phyloP scores from a whole-genome alignment of 306 rosid species.

The Styphnolobium japonicum region DNA sequence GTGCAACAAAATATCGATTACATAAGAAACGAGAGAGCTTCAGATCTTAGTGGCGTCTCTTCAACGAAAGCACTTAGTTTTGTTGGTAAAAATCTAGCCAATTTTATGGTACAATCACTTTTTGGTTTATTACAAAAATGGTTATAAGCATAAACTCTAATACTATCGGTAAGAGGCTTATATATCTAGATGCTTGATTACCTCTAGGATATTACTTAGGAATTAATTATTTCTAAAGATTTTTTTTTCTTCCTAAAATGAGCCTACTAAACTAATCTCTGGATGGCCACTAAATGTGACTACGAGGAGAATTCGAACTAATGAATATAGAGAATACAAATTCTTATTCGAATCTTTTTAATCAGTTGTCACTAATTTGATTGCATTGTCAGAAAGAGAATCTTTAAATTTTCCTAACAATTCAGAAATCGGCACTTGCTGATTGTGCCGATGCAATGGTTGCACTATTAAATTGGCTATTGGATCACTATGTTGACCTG shows the following conservation, averaged over 20 bases:
- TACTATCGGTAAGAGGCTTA: too few species aligned
- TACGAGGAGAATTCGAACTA: too few species aligned
- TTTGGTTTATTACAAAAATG: too few species aligned
- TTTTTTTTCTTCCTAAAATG: too few species aligned
- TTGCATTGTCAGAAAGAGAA: not conserved
- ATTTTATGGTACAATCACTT: not conserved
- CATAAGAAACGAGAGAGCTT: slow-evolving; percentile 41
- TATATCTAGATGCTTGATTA: too few species aligned
- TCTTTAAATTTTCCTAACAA: not conserved
- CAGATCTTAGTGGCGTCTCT: slow-evolving; percentile 30
- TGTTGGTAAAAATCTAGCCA: slow-evolving; percentile 31
- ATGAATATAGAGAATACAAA: too few species aligned
- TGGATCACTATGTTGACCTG: not conserved
- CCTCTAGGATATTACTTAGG: too few species aligned
- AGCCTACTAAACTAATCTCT: too few species aligned
- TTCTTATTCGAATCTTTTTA: too few species aligned
- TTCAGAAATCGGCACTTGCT: not conserved
- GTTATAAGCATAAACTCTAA: too few species aligned
- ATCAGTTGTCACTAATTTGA: not conserved
- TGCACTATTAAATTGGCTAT: not conserved
- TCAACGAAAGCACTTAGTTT: slow-evolving; percentile 48
- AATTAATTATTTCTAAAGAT: too few species aligned
- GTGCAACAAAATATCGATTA: slow-evolving; percentile 42
- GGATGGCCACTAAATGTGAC: too few species aligned
- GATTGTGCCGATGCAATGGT: not conserved